Conservation (phyloP, 139 green algal species). For the Deuterostichococcus epilithicus region DNA sequence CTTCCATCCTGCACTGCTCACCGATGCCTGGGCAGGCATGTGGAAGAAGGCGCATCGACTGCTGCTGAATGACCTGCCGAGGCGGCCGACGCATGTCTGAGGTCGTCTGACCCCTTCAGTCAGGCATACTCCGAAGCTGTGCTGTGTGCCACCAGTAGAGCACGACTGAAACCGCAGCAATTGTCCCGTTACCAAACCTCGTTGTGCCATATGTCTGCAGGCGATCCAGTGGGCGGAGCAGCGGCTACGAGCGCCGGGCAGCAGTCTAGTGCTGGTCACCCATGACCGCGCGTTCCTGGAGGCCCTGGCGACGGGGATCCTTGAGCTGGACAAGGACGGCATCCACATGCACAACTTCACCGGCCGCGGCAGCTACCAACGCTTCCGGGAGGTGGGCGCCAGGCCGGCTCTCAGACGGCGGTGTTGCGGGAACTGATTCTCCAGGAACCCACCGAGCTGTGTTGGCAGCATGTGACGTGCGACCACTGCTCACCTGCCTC, state of each 20-base stretch:
- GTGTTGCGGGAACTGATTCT: too few species aligned
- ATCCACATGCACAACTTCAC: conserved; percentile 59
- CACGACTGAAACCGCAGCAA: neutral
- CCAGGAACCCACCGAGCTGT: too few species aligned
- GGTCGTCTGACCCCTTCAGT: too few species aligned
- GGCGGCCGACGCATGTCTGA: too few species aligned
- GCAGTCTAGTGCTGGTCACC: conserved; percentile 70
- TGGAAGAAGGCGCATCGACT: too few species aligned
- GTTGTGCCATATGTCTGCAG: conserved; percentile 7
- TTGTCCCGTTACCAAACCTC: neutral
- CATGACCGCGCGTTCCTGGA: conserved; percentile 83
- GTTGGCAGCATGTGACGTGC: too few species aligned
- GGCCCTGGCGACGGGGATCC: conserved; percentile 52
- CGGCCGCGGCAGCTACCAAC: conserved; percentile 44
- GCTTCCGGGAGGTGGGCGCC: conserved; percentile 46
- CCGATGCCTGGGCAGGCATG: neutral
- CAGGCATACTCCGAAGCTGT: too few species aligned
- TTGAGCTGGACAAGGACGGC: conserved; percentile 71
- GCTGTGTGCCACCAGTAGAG: neutral
- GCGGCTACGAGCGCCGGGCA: conserved; percentile 46
- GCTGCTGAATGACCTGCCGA: too few species aligned
- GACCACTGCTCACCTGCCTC: too few species aligned
- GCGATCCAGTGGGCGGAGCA: conserved; percentile 67
- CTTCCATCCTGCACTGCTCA: neutral
- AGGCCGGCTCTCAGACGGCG: neutral